Evolutionary conservation across 225 moss, liverwort and hornwort genomes (phyloP), one percentile per base, ranked within the genome.

Genomic region (Sphagnum tenellum): DNA sequence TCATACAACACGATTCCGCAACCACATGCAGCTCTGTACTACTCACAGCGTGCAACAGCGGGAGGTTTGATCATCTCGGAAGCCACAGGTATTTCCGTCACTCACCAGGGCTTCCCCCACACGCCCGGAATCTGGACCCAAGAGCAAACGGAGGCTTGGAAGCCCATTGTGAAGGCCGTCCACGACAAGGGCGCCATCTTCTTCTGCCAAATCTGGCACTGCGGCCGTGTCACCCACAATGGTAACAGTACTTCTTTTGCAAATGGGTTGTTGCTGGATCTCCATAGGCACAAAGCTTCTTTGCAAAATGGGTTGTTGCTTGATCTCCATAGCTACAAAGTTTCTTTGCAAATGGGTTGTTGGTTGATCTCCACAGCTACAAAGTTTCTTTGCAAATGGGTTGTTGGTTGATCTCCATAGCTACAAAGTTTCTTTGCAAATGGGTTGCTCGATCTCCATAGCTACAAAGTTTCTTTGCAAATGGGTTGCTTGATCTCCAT

Each of bases 41-140:
- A 87, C 64, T 10, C 75, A 13, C 86, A 89, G 7, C 79, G 89
- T 4, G 50, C 86, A 0, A 89, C 83, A 1, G 60, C 45, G 0
- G 87, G 84, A 3, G 87, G 86, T 2, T 67, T 84, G 8, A 10
- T 87, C 49, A 71, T 89, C 11, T 61, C 81, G 1, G 89, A 87
- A 66, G 76, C 74, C 8, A 57, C 87, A 0, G 68, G 69, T 0
- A 64, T 89, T 5, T 69, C 65, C 48, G 66, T 69, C 0, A 82
- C 86, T 1, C 64, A 75, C 0, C 50, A 81, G 7, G 84, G 84
- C 48, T 77, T 67, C n/a, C 70, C 68, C 0, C 60, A 66, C 7
- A 68, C 59, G 4, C 68, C 68, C 8, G 68, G 68, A 2, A 49
- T 68, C 3, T 60, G 14, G 45, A 60, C 57, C 11, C 44, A 59